These are phyloP conservation scores for Hortaea sp. DNA, from an alignment of 2,329 filamentous ascomycete species.

Conservation along the genomic window DNA sequence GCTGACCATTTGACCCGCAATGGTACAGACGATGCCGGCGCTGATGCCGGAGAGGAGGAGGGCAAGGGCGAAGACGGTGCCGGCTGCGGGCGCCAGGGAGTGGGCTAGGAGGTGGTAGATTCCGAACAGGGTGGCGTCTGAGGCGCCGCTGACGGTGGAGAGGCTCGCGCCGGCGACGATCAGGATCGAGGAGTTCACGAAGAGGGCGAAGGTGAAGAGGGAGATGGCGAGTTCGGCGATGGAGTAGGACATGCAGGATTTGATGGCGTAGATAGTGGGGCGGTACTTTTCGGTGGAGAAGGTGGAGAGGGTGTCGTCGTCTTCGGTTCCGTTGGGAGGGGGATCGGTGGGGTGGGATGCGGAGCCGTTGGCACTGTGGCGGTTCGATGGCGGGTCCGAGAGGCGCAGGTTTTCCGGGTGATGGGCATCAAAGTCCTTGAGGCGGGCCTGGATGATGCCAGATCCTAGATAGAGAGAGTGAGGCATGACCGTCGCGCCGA, in stretches of 20 bases:
- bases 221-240: slow-evolving; percentile 30
- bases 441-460: slow-evolving; percentile 57
- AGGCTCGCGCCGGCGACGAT: slow-evolving; percentile 61
- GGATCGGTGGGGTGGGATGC: not conserved
- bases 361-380: not conserved
- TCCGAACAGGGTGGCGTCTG: slow-evolving; percentile 67
- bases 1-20: slow-evolving; percentile 79
- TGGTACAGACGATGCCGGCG: slow-evolving; percentile 80
- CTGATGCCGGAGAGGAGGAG: slow-evolving; percentile 70
- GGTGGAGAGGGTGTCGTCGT: slow-evolving; percentile 16
- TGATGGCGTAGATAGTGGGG: slow-evolving; percentile 29
- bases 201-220: slow-evolving; percentile 34
- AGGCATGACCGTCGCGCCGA: slow-evolving; percentile 67
- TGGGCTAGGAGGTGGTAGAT: slow-evolving; percentile 64
- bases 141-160: slow-evolving; percentile 48
- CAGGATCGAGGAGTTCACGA: slow-evolving; percentile 34
- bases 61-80: slow-evolving; percentile 74
- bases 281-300: slow-evolving; percentile 24
- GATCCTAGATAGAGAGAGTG: slow-evolving; percentile 60
- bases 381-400: not conserved
- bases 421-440: slow-evolving; percentile 54
- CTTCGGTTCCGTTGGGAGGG: slow-evolving; percentile 10
- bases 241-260: slow-evolving; percentile 30
- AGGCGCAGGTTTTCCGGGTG: slow-evolving; percentile 37
- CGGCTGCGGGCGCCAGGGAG: slow-evolving; percentile 63